Percentiles rank a stretch among this genome's conserved stretches.
phyloP scores from a whole-genome alignment of 257 asterid species.

The Capsicum baccatum region DNA sequence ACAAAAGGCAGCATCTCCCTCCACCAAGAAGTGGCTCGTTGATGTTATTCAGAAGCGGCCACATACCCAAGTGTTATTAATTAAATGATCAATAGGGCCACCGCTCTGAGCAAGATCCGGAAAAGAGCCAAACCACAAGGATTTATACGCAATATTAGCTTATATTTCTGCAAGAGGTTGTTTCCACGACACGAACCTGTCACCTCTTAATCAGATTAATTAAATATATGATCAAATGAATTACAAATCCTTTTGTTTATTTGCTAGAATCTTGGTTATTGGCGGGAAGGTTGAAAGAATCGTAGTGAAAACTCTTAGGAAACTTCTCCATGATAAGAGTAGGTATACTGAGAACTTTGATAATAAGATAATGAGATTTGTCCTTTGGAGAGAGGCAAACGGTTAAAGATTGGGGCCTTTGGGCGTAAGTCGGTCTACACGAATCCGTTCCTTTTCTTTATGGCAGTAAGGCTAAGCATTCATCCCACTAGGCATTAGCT shows the following conservation, averaged over 20 bases:
- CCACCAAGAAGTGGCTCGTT: not conserved
- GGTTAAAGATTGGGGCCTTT: not conserved
- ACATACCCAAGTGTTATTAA: not conserved
- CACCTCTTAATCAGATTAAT: not conserved
- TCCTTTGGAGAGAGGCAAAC: not conserved
- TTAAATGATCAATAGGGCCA: not conserved
- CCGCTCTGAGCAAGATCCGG: no score
- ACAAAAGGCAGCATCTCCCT: not conserved
- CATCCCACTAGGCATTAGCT: not conserved
- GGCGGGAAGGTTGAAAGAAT: not conserved
- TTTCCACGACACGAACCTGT: no score
- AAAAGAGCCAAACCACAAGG: no score
- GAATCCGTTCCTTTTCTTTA: not conserved
- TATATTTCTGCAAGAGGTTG: no score
- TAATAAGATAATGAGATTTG: not conserved
- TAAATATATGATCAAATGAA: not conserved
- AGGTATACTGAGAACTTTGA: not conserved
- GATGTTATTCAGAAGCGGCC: not conserved
- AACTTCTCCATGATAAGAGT: conserved; percentile 6
- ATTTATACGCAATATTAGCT: no score
- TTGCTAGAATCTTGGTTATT: not conserved
- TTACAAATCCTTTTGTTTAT: not conserved
- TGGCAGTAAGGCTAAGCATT: not conserved
- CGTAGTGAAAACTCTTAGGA: not conserved
- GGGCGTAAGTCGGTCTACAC: not conserved